Conservation (phyloP, 495 filamentous ascomycete genomes). For the Trichoderma erinaceum region DNA sequence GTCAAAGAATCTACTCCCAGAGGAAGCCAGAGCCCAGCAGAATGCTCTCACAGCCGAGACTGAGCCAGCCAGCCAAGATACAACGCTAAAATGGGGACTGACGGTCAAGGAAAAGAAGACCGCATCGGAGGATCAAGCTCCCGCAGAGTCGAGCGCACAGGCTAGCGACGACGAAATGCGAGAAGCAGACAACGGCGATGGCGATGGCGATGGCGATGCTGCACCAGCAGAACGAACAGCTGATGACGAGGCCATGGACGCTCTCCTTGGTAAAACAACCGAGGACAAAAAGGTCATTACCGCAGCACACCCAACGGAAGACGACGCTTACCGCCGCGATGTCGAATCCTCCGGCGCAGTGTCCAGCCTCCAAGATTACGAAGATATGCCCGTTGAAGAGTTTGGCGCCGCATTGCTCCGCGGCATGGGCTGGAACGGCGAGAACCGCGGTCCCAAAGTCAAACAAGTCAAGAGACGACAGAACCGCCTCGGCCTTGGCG, state of each 20-base stretch:
- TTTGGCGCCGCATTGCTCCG: conserved; percentile 84
- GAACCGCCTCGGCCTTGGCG: conserved; percentile 78
- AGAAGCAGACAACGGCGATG: conserved; percentile 26
- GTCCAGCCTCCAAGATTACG: conserved; percentile 78
- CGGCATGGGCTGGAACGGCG: conserved; percentile 92
- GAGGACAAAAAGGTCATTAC: conserved; percentile 25
- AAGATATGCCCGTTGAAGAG: conserved; percentile 81
- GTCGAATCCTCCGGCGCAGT: conserved; percentile 66
- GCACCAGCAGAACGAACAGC: conserved; percentile 38
- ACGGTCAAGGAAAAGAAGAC: conserved; percentile 33
- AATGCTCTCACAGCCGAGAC: conserved; percentile 21
- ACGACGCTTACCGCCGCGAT: conserved; percentile 61
- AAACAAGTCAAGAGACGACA: conserved; percentile 56
- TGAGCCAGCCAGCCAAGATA: conserved; percentile 35
- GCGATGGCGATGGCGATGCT: conserved; percentile 12
- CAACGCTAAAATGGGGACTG: conserved; percentile 39
- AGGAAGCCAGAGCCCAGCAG: conserved; percentile 22
- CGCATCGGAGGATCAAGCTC: not conserved
- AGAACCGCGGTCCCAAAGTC: conserved; percentile 44
- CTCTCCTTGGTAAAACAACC: conserved; percentile 55
- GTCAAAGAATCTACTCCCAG: conserved; percentile 27
- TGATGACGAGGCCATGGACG: conserved; percentile 75
- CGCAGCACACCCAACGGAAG: conserved; percentile 43
- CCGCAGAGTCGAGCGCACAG: not conserved
- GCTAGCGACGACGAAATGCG: conserved; percentile 22